phyloP scores from a whole-genome alignment of 768 basidiomycete genomes.

The Lactifluus rugatus region DNA sequence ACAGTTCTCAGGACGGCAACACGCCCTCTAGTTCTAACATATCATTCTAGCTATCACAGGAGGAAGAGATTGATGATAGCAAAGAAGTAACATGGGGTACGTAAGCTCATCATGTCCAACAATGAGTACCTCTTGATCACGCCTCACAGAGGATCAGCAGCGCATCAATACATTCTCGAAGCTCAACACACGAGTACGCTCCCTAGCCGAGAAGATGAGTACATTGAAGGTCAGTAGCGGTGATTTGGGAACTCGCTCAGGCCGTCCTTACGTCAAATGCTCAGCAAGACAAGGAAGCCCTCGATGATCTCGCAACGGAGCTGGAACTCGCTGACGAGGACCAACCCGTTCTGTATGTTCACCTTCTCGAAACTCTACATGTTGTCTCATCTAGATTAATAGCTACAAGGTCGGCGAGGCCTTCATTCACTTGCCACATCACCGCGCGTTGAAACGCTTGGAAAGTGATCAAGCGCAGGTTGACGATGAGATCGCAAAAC shows the following conservation, averaged over 20 bases:
- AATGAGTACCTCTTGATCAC: neutral
- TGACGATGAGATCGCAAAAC: constrained; percentile 41
- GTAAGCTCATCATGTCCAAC: constrained; percentile 19
- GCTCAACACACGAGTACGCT: constrained; percentile 68
- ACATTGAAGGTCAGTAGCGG: constrained; percentile 53
- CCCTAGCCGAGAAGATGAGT: constrained; percentile 62
- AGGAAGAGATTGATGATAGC: constrained; percentile 66
- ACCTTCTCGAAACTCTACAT: neutral
- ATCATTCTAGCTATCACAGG: constrained; percentile 50
- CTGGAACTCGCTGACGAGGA: constrained; percentile 86
- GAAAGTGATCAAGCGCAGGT: constrained; percentile 58
- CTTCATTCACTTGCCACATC: constrained; percentile 69
- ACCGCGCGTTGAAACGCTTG: constrained; percentile 59
- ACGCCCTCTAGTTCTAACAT: neutral
- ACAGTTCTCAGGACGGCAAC: constrained; percentile 10
- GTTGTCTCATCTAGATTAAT: neutral
- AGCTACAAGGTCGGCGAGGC: constrained; percentile 89
- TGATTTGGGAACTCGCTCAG: neutral
- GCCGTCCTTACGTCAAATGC: neutral
- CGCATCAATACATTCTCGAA: constrained; percentile 89
- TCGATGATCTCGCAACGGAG: constrained; percentile 82
- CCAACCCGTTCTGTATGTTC: constrained; percentile 59
- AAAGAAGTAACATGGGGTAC: constrained; percentile 81
- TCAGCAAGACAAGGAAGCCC: constrained; percentile 90
- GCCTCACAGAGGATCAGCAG: constrained; percentile 61